These are phyloP conservation scores for Pichia eremophila DNA, from an alignment of 805 yeast genomes.

Conservation along the genomic window DNA sequence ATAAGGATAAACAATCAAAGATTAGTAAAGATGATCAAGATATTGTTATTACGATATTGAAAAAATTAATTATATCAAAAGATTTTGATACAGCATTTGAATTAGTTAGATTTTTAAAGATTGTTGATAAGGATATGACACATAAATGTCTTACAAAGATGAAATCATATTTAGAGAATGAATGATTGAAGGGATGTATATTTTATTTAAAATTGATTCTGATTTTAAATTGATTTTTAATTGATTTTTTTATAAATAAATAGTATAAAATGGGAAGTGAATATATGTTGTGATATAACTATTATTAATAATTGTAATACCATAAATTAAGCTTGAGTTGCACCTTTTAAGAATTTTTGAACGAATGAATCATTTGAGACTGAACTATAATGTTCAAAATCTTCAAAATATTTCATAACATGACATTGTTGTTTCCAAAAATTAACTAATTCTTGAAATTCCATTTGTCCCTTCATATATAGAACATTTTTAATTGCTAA, in stretches of 20 bases:
- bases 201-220: no score
- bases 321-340: slow-evolving; percentile 12
- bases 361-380: slow-evolving; percentile 55
- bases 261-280: background rate
- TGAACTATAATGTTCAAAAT: slow-evolving; percentile 46
- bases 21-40: slow-evolving; percentile 26
- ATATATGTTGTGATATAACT: no score
- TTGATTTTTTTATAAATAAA: background rate
- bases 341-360: slow-evolving; percentile 64
- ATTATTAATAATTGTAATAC: no score
- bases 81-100: slow-evolving; percentile 48
- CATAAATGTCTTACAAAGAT: slow-evolving; percentile 29
- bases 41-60: slow-evolving; percentile 34
- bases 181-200: background rate
- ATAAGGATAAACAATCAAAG: background rate
- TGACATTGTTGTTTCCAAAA: slow-evolving; percentile 89
- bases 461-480: slow-evolving; percentile 81
- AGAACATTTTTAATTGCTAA: slow-evolving; percentile 57
- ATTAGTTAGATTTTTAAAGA: slow-evolving; percentile 42
- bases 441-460: slow-evolving; percentile 77
- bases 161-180: slow-evolving; percentile 6
- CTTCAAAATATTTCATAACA: slow-evolving; percentile 72
- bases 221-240: no score
- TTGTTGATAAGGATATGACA: slow-evolving; percentile 31
- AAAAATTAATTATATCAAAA: slow-evolving; percentile 31